Evolutionary conservation across 1,139 yeast species (phyloP).

Genomic region (Candida albicans): DNA sequence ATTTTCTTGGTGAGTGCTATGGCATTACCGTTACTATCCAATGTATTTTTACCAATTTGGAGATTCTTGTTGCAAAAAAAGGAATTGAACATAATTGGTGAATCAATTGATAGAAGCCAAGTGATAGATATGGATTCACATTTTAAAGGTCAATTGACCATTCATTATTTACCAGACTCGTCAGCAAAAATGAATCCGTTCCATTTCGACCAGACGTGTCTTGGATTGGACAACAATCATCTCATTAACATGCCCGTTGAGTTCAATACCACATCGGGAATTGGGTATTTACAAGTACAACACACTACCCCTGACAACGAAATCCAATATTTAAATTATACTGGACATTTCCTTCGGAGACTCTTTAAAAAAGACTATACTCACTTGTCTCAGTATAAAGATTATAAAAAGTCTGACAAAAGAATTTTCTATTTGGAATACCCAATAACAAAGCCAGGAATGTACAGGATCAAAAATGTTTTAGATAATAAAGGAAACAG

Average conservation of each 20-base stretch:
- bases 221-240: conserved; percentile 33
- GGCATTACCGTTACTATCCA: conserved; percentile 35
- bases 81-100: conserved; percentile 73
- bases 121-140: conserved; percentile 67
- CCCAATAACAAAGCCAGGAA: conserved; percentile 70
- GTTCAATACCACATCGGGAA: conserved; percentile 75
- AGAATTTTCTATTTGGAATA: conserved; percentile 50
- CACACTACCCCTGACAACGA: conserved; percentile 58
- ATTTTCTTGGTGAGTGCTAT: conserved; percentile 43
- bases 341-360: conserved; percentile 53
- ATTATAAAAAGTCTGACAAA: conserved; percentile 22
- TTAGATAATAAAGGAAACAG: conserved; percentile 62
- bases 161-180: conserved; percentile 88
- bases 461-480: conserved; percentile 66
- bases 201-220: conserved; percentile 57
- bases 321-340: conserved; percentile 50
- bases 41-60: conserved; percentile 45
- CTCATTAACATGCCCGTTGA: conserved; percentile 63
- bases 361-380: conserved; percentile 44
- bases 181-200: conserved; percentile 83
- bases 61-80: conserved; percentile 45
- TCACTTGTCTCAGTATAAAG: conserved; percentile 27
- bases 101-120: conserved; percentile 38
- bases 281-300: conserved; percentile 67
- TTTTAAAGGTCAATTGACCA: conserved; percentile 81